Conservation (phyloP, 257 asterid species). For the Cruciata laevipes region DNA sequence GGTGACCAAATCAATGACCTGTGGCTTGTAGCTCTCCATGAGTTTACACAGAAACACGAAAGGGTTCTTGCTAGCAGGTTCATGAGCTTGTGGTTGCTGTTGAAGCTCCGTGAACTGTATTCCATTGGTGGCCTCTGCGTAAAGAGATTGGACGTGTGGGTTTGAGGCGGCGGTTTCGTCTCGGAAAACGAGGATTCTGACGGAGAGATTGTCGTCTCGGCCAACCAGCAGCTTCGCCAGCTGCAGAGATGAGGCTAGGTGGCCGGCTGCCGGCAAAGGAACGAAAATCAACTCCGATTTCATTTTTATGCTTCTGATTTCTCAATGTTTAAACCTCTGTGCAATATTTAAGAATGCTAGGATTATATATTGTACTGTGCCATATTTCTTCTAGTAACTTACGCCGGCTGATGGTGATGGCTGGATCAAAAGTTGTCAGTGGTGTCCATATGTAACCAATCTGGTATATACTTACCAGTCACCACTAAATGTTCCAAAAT, state of each 20-base stretch:
- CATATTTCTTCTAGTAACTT: not conserved
- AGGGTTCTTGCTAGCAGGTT: not conserved
- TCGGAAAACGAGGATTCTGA: conserved; percentile 36
- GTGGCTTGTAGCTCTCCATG: not conserved
- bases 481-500: too few species aligned
- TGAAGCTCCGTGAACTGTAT: conserved; percentile 19
- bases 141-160: conserved; percentile 15
- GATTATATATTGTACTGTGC: not conserved
- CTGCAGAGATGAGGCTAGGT: conserved; percentile 45
- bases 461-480: too few species aligned
- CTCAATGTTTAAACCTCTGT: not conserved
- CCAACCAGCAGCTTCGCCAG: conserved; percentile 46
- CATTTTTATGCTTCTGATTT: not conserved
- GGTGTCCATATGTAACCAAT: too few species aligned
- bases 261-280: conserved; percentile 56
- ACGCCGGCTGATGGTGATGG: not conserved
- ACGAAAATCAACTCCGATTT: conserved; percentile 39
- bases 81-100: not conserved
- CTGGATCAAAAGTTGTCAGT: not conserved
- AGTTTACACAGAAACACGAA: not conserved
- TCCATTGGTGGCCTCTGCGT: conserved; percentile 8
- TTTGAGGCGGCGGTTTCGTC: conserved; percentile 22
- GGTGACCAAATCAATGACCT: conserved; percentile 15
- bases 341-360: not conserved
- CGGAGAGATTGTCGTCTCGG: conserved; percentile 32